phyloP scores from a whole-genome alignment of 129 eudicot genomes.

The Smallanthus sonchifolius region DNA sequence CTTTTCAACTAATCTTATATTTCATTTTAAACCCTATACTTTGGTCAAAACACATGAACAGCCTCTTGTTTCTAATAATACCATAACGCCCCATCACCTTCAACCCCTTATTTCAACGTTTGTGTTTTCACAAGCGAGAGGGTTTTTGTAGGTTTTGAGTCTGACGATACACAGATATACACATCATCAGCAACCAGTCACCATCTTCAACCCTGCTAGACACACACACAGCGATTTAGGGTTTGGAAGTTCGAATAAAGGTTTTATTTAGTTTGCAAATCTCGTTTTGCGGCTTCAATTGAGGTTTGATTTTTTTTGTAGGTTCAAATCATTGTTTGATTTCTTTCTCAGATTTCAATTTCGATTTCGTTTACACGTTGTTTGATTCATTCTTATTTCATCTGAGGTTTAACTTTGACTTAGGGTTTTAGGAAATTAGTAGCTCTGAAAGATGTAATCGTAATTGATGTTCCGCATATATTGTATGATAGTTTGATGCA shows the following conservation, averaged over 20 bases:
- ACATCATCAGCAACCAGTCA: background rate
- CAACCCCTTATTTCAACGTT: background rate
- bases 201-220: background rate
- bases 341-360: background rate
- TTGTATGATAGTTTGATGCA: conserved; percentile 8
- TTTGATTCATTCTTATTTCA: background rate
- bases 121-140: background rate
- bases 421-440: conserved; percentile 29
- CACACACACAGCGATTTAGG: background rate
- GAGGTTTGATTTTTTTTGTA: background rate
- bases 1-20: no score
- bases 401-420: conserved; percentile 17
- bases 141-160: background rate
- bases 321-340: background rate
- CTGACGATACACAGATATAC: background rate
- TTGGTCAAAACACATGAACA: no score
- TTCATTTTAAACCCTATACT: no score
- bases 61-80: no score
- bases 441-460: background rate
- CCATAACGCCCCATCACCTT: background rate
- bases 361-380: background rate
- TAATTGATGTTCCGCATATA: background rate
- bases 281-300: background rate
- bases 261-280: background rate
- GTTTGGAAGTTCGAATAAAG: conserved; percentile 2